Percentiles rank a stretch among this genome's conserved stretches.
Conservation (phyloP, 2,329 filamentous ascomycete species). For the Cladosporium sp. region DNA sequence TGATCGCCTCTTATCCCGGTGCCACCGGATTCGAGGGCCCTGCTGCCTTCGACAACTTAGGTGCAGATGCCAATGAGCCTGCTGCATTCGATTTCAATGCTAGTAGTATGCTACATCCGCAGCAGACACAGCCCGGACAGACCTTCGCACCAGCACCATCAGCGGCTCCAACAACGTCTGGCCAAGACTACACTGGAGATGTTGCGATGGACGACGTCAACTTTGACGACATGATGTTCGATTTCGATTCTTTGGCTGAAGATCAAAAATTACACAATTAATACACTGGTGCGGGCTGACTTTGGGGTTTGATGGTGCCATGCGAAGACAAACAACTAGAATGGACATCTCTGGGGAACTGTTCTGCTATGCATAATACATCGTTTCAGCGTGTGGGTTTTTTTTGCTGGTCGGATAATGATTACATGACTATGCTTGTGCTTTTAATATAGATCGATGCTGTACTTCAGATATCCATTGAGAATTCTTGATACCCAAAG, state of each 20-base stretch:
- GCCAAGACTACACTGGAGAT: not conserved
- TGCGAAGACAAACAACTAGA: too few relatives aligned
- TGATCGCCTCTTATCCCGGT: constrained; percentile 19
- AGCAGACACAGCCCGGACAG: not conserved
- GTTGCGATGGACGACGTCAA: constrained; percentile 17
- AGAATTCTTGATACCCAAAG: not conserved
- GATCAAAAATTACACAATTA: not conserved
- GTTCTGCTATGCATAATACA: too few relatives aligned
- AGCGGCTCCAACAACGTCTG: not conserved
- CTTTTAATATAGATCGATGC: constrained; percentile 9
- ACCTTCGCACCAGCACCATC: not conserved
- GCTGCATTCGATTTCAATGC: not conserved
- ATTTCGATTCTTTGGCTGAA: constrained; percentile 16
- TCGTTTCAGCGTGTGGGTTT: too few relatives aligned
- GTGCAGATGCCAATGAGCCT: not conserved
- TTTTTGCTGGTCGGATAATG: not conserved
- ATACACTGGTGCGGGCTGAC: not conserved
- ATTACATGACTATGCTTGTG: constrained; percentile 2
- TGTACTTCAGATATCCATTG: not conserved
- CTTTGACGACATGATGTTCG: constrained; percentile 24
- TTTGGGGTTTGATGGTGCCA: too few relatives aligned
- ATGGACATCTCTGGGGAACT: too few relatives aligned
- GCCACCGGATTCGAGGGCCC: not conserved
- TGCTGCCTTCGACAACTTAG: not conserved
- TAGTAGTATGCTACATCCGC: not conserved